Base-by-base conservation (phyloP, 163 green algal species). In the Volvox carteri region DNA sequence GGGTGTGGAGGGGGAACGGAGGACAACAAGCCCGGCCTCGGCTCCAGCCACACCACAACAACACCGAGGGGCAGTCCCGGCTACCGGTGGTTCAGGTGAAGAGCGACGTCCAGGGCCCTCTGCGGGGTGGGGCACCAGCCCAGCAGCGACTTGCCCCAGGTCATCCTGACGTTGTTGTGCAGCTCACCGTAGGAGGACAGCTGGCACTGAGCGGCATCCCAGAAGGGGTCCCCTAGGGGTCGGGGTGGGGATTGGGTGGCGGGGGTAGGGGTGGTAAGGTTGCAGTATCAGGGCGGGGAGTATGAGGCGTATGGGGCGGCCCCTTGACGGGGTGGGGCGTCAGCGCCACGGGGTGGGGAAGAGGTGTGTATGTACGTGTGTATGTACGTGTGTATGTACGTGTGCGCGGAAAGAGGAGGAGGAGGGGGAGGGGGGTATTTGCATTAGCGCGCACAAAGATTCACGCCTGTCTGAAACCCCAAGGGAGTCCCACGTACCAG, bases 131-230 rank as follows among this genome's bases (percentile, higher is more conserved):
- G 11, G 67, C 48, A 74, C 81, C 81, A 88, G 1, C 19, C 46
- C 81, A 88, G 65, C 33, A 56, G 67, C 3, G 81, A 65, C 81
- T 88, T 88, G 48, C 81, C 81, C 81, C 81, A 88, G 23, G 81
- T 88, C 81, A 88, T 88, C 42, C 81, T 65, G 65, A 88, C 67
- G 35, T 88, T 88, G 81, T 88, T 88, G 81, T 88, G 81, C 23
- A 88, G 81, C 81, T 88, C 81, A 35, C 81, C 81, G 25, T 62
- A 30, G 0, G 48, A 2, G 1, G 42, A 46, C 46, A 88, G 39
- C 67, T 88, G 81, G 48, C 48, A 67, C 68, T 88, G 81, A 1
- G 81, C 81, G 0, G 81, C 81, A 25, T 88, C 81, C 81, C 81
- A 88, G 25, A 88, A 60, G 5, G 33, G 23, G 37, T 88, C 81